A percentile compares a stretch with the other conserved stretches of the same genome.
phyloP scores from a whole-genome alignment of 148 eudicot species.

The Camellia japonica region DNA sequence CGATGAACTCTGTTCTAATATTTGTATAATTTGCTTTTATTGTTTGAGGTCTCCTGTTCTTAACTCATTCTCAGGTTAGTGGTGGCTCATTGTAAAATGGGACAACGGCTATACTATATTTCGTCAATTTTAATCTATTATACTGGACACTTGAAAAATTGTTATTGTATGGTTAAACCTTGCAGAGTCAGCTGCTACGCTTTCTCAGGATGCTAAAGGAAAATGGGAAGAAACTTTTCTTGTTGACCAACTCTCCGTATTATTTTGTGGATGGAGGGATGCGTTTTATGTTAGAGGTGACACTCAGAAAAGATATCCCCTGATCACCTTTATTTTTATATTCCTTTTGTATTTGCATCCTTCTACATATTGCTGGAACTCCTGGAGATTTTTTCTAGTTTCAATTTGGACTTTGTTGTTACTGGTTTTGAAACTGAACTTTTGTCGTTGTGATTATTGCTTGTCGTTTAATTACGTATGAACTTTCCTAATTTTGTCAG shows the following conservation, averaged over 20 bases:
- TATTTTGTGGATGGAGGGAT: conserved; percentile 99
- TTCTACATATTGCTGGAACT: conserved; percentile 8
- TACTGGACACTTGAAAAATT: not conserved
- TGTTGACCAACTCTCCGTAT: conserved; percentile 95
- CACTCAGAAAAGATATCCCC: not conserved
- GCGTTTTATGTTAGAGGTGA: conserved; percentile 93
- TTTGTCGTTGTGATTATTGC: not conserved
- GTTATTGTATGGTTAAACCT: conserved; percentile 17
- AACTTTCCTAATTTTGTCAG: not conserved
- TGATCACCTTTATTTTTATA: not conserved
- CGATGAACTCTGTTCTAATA: conserved; percentile 9
- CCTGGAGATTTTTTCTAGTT: not conserved
- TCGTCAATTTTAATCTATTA: not conserved
- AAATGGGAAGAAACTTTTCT: conserved; percentile 91
- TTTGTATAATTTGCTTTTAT: conserved; percentile 8
- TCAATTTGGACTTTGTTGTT: conserved; percentile 6
- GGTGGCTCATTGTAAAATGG: not conserved
- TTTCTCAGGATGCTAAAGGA: conserved; percentile 83
- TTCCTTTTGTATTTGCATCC: not conserved
- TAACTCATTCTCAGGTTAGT: conserved; percentile 10
- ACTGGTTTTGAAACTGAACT: not conserved
- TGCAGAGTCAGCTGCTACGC: conserved; percentile 64
- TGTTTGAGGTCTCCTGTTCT: not conserved
- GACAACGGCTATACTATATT: not conserved
- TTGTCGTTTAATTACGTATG: not conserved